Base-by-base conservation (phyloP, 2,329 filamentous ascomycete species). In the Sclerotinia subarctica region DNA sequence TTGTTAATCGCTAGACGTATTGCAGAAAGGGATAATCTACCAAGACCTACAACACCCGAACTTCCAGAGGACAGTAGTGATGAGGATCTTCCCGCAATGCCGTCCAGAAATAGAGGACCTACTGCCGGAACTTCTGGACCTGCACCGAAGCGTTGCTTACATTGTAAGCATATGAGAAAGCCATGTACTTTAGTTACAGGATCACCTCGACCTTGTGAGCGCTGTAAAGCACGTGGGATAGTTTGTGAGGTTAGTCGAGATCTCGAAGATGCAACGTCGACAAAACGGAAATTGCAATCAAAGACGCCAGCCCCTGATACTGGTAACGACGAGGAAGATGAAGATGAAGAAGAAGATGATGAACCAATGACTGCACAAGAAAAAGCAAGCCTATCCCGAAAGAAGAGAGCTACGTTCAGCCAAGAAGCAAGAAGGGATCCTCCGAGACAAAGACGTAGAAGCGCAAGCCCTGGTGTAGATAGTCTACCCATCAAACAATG, bases 1-100 rank as follows among this genome's bases (percentile, higher is more conserved):
- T 13, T 67, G 21, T 38, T 38, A 10, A 49, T 35, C 10, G 54
- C 54, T 13, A 46, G 64, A 53, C 35, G 32, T 0, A 32, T 67
- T 59, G 64, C 64, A 0, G 42, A 60, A 7, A 38, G 46, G 17
- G 46, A 62, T 44, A n/a, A 59, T n/a, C 32, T 24, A 29, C 29
- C 44, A 21, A 46, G 64, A 21, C 64, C 64, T 10, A 0, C 11
- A 10, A 67, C 64, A 4, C 64, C 64, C 2, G 44, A 44, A 17
- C 6, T 52, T 6, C 44, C 56, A 2, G 56, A 52, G 1, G 64
- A 67, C 46, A 67, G 64, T 35, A 62, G 56, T 35, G 64, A 67
- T 52, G 64, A 67, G 21, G 64, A 67, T 53, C 35, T 56, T 21
- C 38, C 38, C 2, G 49, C 38, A 2, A 44, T 56, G 17, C 51